Evolutionary conservation across 176 grass and related monocot genomes (phyloP), one percentile per base, ranked within the genome.

Genomic region (Oryza longistaminata): DNA sequence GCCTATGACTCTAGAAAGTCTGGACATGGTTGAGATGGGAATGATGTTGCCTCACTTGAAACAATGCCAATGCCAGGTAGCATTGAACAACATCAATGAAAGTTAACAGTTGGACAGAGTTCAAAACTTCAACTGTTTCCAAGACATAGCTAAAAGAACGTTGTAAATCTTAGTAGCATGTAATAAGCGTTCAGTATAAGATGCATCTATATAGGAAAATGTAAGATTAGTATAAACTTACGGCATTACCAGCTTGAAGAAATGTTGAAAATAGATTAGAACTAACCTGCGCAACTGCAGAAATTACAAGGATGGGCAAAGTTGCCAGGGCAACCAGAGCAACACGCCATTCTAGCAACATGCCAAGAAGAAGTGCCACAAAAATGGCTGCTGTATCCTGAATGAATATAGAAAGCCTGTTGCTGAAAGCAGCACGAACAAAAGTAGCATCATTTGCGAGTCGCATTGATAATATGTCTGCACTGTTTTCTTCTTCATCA

Each of bases 381-480:
- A 92, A 76, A 83, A 99, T 86, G 50, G 96, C 93, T 10, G 91
- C 46, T 52, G 92, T 90, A 82, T 99, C 96, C 79, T 99, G 91
- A 77, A 99, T 90, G 82, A 99, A 94, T 79, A 99, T 88, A 82
- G 96, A 99, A 81, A 99, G 91, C 40, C 93, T 90, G 72, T 99
- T 99, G 71, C 96, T 99, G 74, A 99, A 99, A 67, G 96, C 90
- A 87, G 96, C 96, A 67, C 96, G 93, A 39, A 96, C 96, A 81
- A 96, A 99, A 44, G 93, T 99, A 13, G 93, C 96, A 82, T 99
- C 96, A 91, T 96, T 99, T 74, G 93, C 96, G 12, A 96, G 85
- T 77, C 91, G 91, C 96, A 94, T 96, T 44, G 93, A 99, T 71
- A 99, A 88, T 68, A 88, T 89, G 75, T 99, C 96, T 0, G 91